phyloP scores from a whole-genome alignment of 1,139 yeast genomes.

The Zhuliangozyma blackwelliae region DNA sequence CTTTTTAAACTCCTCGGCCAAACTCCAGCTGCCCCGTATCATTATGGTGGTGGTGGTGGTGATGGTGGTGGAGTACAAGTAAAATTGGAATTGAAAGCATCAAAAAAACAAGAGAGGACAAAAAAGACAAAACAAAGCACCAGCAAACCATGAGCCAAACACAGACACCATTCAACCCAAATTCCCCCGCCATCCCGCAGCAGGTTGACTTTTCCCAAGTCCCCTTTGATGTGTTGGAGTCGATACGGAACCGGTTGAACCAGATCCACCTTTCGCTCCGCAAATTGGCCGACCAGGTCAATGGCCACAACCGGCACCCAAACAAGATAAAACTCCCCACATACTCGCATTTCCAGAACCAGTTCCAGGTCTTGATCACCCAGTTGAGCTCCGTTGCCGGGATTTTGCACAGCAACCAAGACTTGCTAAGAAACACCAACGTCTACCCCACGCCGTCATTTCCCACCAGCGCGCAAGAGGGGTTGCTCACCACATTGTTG shows the following conservation, averaged over 20 bases:
- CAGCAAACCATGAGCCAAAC: conserved; percentile 6
- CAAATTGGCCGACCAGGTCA: conserved; percentile 41
- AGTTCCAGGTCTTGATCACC: conserved; percentile 75
- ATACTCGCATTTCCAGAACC: conserved; percentile 58
- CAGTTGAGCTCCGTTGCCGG: conserved; percentile 73
- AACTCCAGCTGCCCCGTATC: conserved; percentile 43
- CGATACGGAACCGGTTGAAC: conserved; percentile 39
- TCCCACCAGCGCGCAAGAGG: conserved; percentile 81
- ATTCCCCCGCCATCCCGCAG: conserved; percentile 5
- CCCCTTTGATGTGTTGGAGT: conserved; percentile 39
- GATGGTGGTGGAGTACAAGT: no score
- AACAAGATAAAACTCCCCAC: conserved; percentile 36
- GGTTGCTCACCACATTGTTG: conserved; percentile 72
- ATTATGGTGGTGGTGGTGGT: conserved; percentile 14
- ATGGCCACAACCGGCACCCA: conserved; percentile 38
- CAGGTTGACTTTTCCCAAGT: conserved; percentile 22
- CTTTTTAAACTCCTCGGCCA: conserved; percentile 38
- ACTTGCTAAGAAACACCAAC: conserved; percentile 58
- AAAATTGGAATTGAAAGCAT: no score
- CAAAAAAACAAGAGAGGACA: neutral
- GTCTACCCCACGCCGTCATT: conserved; percentile 80
- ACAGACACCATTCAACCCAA: conserved; percentile 9
- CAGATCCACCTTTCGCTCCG: conserved; percentile 44
- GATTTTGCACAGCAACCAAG: conserved; percentile 60
- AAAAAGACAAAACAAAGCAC: neutral